Percentiles rank a stretch among this genome's conserved stretches.
Conservation (phyloP, 2,329 filamentous ascomycete species). For the Acarospora socialis region DNA sequence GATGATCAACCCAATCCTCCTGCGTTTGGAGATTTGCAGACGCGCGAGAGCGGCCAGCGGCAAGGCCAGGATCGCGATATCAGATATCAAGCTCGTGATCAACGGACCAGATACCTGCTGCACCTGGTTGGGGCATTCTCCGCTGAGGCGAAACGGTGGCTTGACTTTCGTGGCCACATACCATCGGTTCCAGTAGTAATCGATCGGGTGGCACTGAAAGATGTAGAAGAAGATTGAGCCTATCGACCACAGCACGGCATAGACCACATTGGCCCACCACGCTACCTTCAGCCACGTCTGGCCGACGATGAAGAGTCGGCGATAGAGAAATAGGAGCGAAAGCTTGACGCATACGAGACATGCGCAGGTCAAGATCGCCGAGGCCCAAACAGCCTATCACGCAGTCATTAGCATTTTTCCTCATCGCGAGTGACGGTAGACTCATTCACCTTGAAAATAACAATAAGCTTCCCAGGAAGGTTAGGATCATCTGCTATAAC, state of each 20-base stretch:
- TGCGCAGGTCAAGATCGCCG: constrained; percentile 3
- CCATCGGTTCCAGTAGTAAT: constrained; percentile 1
- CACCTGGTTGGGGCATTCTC: no score
- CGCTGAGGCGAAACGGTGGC: background rate
- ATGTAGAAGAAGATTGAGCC: constrained; percentile 5
- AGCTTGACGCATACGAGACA: constrained; percentile 6
- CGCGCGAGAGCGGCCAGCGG: constrained; percentile 6
- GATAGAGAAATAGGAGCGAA: constrained; percentile 6
- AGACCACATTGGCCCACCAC: constrained; percentile 9
- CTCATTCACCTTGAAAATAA: no score
- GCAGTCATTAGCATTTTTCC: no score
- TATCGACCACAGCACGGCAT: constrained; percentile 6
- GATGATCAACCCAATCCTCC: background rate
- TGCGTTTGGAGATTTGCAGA: constrained; percentile 6
- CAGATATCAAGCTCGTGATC: constrained; percentile 7
- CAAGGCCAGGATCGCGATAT: constrained; percentile 6
- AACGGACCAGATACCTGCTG: no score
- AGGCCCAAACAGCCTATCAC: constrained; percentile 5
- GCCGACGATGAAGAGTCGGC: constrained; percentile 5
- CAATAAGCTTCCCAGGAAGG: no score
- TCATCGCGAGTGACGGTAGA: no score
- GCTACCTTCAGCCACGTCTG: constrained; percentile 5
- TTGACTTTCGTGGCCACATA: background rate
- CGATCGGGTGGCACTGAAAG: constrained; percentile 4
- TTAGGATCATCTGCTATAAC: no score